A percentile compares a stretch with the other conserved stretches of the same genome.
These are phyloP conservation scores for Cardiospermum halicacabum DNA, from an alignment of 345 rosid species.

Conservation along the genomic window DNA sequence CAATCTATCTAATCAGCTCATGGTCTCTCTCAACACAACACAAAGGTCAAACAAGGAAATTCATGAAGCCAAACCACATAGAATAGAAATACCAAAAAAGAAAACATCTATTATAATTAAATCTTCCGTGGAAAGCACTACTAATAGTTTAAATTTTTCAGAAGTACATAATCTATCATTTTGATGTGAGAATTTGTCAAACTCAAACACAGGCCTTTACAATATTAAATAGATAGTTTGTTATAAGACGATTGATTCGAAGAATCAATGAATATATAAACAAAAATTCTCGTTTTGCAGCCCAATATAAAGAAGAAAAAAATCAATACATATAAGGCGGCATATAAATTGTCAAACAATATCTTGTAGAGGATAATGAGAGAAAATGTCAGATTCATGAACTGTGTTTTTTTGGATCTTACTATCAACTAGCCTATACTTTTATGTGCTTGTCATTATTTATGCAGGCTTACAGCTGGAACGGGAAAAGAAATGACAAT, in stretches of 20 bases:
- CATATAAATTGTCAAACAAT: neutral
- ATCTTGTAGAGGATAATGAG: neutral
- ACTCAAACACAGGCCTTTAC: neutral
- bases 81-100: no score
- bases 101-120: no score
- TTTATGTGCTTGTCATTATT: neutral
- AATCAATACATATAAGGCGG: constrained; percentile 2
- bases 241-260: neutral
- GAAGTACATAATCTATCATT: neutral
- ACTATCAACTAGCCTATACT: neutral
- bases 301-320: neutral
- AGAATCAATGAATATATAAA: neutral
- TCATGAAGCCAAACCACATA: no score
- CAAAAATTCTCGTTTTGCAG: neutral
- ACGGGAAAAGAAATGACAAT: neutral
- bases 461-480: constrained; percentile 10
- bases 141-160: no score
- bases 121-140: no score
- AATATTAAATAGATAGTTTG: neutral
- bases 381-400: neutral
- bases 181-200: neutral
- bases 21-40: no score
- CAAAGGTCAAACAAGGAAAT: no score
- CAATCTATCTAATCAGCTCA: no score
- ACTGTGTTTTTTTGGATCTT: neutral